A percentile compares a stretch with the other conserved stretches of the same genome.
Evolutionary conservation across 2,329 filamentous ascomycete genomes (phyloP).

Genomic region (Aspergillus viridinutans): DNA sequence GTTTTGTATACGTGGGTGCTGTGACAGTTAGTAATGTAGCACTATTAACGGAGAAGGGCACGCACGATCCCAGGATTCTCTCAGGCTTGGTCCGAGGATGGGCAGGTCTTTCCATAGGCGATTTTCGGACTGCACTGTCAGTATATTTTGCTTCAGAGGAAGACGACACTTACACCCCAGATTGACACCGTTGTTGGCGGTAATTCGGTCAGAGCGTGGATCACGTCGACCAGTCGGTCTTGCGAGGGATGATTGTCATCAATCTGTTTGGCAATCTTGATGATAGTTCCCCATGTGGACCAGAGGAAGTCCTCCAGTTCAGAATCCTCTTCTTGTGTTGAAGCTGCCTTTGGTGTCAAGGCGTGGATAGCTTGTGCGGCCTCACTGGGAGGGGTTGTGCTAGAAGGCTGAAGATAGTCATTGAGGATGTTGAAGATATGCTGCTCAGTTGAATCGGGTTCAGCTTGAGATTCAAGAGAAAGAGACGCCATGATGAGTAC

Average conservation of each 20-base stretch:
- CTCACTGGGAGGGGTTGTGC: neutral
- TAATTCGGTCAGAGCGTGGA: slow-evolving; percentile 5
- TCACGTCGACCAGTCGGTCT: slow-evolving; percentile 5
- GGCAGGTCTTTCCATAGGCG: slow-evolving; percentile 9
- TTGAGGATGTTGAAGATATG: slow-evolving; percentile 1
- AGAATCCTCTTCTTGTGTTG: neutral
- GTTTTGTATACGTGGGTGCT: neutral
- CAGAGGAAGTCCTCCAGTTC: slow-evolving; percentile 7
- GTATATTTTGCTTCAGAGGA: neutral
- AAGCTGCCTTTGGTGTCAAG: neutral
- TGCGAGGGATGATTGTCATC: slow-evolving; percentile 5
- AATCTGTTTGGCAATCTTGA: slow-evolving; percentile 7
- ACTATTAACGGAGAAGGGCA: neutral
- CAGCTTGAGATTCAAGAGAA: neutral
- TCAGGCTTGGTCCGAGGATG: slow-evolving; percentile 7
- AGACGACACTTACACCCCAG: slow-evolving; percentile 4
- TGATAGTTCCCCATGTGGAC: slow-evolving; percentile 5
- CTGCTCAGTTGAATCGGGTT: neutral
- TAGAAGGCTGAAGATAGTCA: slow-evolving; percentile 2
- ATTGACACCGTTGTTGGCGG: slow-evolving; percentile 5
- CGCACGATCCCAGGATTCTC: slow-evolving; percentile 9
- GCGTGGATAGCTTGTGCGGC: slow-evolving; percentile 4
- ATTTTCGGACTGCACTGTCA: neutral
- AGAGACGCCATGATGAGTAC: slow-evolving; percentile 1
- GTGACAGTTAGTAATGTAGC: neutral